Base-by-base conservation (phyloP, 1,284 basidiomycete genomes). In the Gastroboletus turbinatus region DNA sequence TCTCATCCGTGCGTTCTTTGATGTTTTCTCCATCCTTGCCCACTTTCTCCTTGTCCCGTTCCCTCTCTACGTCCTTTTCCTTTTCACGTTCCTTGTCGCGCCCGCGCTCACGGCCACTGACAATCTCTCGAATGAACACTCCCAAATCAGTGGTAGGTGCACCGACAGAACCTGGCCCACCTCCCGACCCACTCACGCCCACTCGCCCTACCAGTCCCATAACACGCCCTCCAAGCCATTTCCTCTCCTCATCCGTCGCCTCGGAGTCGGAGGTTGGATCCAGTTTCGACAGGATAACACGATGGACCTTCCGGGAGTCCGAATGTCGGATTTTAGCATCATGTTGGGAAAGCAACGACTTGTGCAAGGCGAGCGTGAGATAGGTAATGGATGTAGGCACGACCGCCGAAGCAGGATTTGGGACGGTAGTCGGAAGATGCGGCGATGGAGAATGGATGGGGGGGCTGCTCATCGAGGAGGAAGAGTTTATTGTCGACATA, bases 271-370 rank as follows among this genome's bases (percentile, higher is more conserved):
- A 70, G n/a, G 71, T 68, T 43, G 60, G 47, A 58, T 82, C 81
- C 17, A 83, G 63, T 62, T 78, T 80, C 58, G 74, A 79, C 53
- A 79, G 72, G 36, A 89, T 75, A 25, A 81, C 84, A 30, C 82
- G 80, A 48, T 84, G 82, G 11, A 86, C 82, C 57, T 82, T 84
- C 57, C 85, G 82, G 10, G 80, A 73, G 55, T 87, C 87, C 39
- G 76, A 72, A 57, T 78, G 74, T 49, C 80, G 77, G 32, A 73
- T 68, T 54, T 77, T 82, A 54, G 76, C 74, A 25, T 83, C 82
- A 60, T 87, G 84, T 11, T 82, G 76, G 1, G 71, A 60, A 40
- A 75, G 68, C 53, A 89, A 78, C 13, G 73, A 65, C 40, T 78
- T 74, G 33, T 87, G 73, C 50, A 83, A 66, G n/a, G 76, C 64